Evolutionary conservation across 1,284 basidiomycete species (phyloP), one percentile per base, ranked within the genome.

Genomic region (Austroboletus olivaceoglutinosus): DNA sequence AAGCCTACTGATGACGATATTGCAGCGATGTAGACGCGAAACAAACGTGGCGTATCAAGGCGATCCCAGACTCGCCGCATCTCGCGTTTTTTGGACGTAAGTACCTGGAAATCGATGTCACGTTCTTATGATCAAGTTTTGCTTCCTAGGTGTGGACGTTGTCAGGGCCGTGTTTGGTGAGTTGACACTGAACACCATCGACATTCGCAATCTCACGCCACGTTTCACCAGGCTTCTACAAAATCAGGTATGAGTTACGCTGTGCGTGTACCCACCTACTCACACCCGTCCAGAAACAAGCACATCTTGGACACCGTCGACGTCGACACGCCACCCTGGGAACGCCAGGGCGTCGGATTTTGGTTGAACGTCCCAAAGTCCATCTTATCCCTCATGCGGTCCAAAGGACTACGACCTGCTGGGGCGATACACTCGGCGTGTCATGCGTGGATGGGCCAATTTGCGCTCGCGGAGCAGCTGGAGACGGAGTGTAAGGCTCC

Each of bases 361-460:
- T 96, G 93, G 93, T 74, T 96, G 23, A 91, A 96, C 62, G 75
- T 95, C 2, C 89, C 92, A 0, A 73, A 73, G 43, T 34, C 65
- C 12, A 73, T 75, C 42, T 68, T 86, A 46, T 71, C 69, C 31
- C 71, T 82, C 44, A 78, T 96, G 63, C 73, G 72, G 5, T 61
- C 67, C 19, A 83, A 85, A 55, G 73, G 73, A 7, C 79, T 92
- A 50, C 82, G 81, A 51, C 77, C 81, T 0, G 83, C 88, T 0
- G 90, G 85, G 51, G 89, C 87, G 0, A 92, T 95, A 45, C 93
- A 95, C 62, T 83, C 89, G 2, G 90, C 92, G 2, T 79, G 87
- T 55, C 93, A 96, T 63, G 91, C 91, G 0, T 77, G 94, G 56
- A 70, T 95, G 53, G 92, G 91, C 53, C 81, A 84, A 43, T 93